Base-by-base conservation (phyloP, 2,329 filamentous ascomycete species). In the Pseudocercospora crystallina region DNA sequence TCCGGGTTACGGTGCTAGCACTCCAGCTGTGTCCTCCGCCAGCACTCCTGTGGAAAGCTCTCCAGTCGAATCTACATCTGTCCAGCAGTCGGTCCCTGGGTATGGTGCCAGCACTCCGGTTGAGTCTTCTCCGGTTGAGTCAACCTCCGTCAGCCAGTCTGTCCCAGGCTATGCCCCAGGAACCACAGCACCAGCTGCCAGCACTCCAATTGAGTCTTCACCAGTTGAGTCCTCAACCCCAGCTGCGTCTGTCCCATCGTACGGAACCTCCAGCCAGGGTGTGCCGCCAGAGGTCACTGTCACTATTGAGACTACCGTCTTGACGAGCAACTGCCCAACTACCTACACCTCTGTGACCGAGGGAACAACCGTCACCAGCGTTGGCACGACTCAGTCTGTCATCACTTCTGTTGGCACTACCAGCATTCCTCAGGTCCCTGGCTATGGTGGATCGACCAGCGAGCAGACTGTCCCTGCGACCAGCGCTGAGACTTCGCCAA, bases 331-430 rank as follows among this genome's bases (percentile, higher is more conserved):
- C 40, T 58, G 53, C 40, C 43, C 47, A 17, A 43, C 40, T 10
- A 56, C 49, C 12, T 37, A 39, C 35, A 58, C 55, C n/a, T 13
- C 43, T 32, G 40, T 49, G 14, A 45, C 39, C 10, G 43, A 49
- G 35, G 55, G 55, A 34, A 45, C 48, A n/a, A 57, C 51, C 3
- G 35, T 48, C 15, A 43, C 39, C 15, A 51, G 34, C 29, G 42
- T 40, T 14, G 47, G 52, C 54, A 34, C 49, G 5, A 52, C 49
- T 9, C 45, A 36, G 31, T 51, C 48, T 29, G 52, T 65, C 10
- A 61, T 65, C 47, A 65, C 71, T 49, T 40, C 68, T 50, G 57
- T 70, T 60, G 55, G 65, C 61, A 58, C 73, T 68, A 65, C 73
- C 65, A 62, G 66, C 65, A 56, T 73, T 61, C 51, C 49, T 32